Evolutionary conservation across 345 rosid genomes (phyloP).

Genomic region (Heritiera littoralis): DNA sequence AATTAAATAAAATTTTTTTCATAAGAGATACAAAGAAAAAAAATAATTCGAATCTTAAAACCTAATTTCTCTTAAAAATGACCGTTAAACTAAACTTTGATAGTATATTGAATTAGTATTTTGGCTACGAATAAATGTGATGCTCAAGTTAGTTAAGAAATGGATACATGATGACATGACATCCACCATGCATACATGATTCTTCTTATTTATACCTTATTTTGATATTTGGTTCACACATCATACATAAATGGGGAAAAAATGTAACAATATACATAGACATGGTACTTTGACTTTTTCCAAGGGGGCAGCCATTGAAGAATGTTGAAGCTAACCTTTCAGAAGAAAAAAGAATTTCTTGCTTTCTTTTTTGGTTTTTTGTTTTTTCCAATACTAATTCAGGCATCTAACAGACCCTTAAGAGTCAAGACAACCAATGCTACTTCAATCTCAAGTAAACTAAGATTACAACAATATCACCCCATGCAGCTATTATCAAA

Average conservation of each 20-base stretch:
- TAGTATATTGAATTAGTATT: too few relatives aligned
- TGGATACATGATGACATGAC: constrained; percentile 19
- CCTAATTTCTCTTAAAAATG: too few relatives aligned
- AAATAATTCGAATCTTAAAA: too few relatives aligned
- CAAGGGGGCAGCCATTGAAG: constrained; percentile 18
- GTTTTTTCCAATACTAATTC: constrained; percentile 13
- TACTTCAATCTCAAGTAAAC: constrained; percentile 42
- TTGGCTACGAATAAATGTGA: background rate
- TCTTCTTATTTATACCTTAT: background rate
- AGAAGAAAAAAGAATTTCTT: constrained; percentile 20
- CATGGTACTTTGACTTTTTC: background rate
- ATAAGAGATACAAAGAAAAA: too few relatives aligned
- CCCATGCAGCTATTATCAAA: constrained; percentile 35
- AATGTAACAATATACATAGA: background rate
- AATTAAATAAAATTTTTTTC: too few relatives aligned
- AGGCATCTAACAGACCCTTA: constrained; percentile 27
- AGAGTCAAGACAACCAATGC: constrained; percentile 25
- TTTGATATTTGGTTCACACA: background rate
- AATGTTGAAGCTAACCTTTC: constrained; percentile 11
- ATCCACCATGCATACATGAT: background rate
- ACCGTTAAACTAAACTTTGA: too few relatives aligned
- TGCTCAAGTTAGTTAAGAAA: background rate
- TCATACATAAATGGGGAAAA: background rate
- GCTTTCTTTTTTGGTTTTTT: background rate
- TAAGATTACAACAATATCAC: constrained; percentile 40